These are phyloP conservation scores for Celoporthe dispersa DNA, from an alignment of 2,329 filamentous ascomycete species.

Conservation along the genomic window DNA sequence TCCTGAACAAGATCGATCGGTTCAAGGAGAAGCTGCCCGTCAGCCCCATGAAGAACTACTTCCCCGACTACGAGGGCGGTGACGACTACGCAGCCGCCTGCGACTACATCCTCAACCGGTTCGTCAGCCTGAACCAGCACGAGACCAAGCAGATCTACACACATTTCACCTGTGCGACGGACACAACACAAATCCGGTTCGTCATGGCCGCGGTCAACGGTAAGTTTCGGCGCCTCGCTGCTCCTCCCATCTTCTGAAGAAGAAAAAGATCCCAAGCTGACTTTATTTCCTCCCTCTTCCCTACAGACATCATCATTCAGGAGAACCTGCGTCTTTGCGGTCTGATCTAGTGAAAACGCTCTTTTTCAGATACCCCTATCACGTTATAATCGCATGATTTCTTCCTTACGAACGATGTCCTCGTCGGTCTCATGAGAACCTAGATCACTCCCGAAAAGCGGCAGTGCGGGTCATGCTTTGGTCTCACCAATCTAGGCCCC, in stretches of 20 bases:
- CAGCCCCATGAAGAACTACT: slow-evolving; percentile 87
- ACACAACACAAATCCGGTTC: slow-evolving; percentile 98
- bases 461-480: slow-evolving; percentile 24
- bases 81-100: slow-evolving; percentile 95
- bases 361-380: slow-evolving; percentile 31
- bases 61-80: slow-evolving; percentile 91
- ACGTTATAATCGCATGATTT: slow-evolving; percentile 32
- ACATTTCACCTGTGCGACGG: slow-evolving; percentile 97
- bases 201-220: slow-evolving; percentile 99
- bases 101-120: slow-evolving; percentile 98
- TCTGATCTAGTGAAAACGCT: slow-evolving; percentile 68
- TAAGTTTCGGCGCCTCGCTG: slow-evolving; percentile 50
- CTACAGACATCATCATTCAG: slow-evolving; percentile 96
- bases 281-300: background rate
- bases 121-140: slow-evolving; percentile 97
- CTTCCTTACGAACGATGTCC: slow-evolving; percentile 31
- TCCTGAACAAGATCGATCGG: slow-evolving; percentile 88
- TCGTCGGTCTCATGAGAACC: slow-evolving; percentile 26
- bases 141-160: slow-evolving; percentile 99
- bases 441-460: slow-evolving; percentile 20
- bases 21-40: slow-evolving; percentile 85
- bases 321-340: slow-evolving; percentile 97
- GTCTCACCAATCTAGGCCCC: slow-evolving; percentile 19
- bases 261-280: slow-evolving; percentile 46
- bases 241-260: background rate